Evolutionary conservation across 1,284 basidiomycete species (phyloP).

Genomic region (Puccinia coronata): DNA sequence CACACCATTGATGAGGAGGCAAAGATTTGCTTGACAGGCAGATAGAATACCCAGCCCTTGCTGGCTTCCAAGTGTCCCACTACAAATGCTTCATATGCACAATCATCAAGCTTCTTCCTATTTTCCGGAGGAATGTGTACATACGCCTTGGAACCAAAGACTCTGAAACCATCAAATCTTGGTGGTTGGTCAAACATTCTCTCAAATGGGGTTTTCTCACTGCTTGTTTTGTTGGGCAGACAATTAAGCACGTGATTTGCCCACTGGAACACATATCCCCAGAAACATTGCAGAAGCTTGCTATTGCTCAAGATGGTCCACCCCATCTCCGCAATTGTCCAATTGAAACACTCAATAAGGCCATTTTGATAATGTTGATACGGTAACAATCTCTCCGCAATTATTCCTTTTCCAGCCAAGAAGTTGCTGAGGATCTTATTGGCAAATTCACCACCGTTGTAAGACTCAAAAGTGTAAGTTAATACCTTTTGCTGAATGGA

Average conservation of each 20-base stretch:
- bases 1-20: no score
- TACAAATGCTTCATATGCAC: background rate
- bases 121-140: background rate
- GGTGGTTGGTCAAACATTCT: background rate
- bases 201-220: background rate
- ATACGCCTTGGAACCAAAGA: slow-evolving; percentile 1
- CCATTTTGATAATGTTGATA: slow-evolving; percentile 19
- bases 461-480: no score
- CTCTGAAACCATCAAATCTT: background rate
- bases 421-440: no score
- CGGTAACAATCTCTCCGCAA: background rate
- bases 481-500: no score
- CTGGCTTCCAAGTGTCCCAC: background rate
- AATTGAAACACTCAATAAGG: slow-evolving; percentile 1
- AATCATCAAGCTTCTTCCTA: slow-evolving; percentile 5
- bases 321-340: slow-evolving; percentile 15
- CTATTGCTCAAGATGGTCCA: background rate
- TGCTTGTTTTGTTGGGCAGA: background rate
- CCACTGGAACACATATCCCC: slow-evolving; percentile 5
- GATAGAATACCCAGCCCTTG: background rate
- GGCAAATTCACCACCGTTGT: slow-evolving; percentile 7
- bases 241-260: no score
- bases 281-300: background rate
- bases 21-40: no score
- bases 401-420: background rate